A percentile compares a stretch with the other conserved stretches of the same genome.
These are phyloP conservation scores for Solanum neorickii DNA, from an alignment of 257 asterid species.

Conservation along the genomic window DNA sequence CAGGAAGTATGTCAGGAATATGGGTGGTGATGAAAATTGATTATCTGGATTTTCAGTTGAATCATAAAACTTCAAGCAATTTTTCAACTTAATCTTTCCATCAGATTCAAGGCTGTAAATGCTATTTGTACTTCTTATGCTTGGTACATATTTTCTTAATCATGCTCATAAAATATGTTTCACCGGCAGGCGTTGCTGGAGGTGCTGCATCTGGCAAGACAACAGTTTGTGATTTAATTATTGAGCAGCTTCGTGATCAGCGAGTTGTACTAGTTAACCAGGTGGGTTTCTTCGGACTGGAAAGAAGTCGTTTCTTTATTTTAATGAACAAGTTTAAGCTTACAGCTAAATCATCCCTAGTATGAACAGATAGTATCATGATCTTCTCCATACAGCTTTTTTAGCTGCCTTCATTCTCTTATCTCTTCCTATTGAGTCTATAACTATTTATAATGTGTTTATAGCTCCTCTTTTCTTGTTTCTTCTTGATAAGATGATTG, in stretches of 20 bases:
- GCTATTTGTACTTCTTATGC: background rate
- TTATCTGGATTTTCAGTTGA: background rate
- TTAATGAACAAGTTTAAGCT: background rate
- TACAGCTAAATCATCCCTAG: background rate
- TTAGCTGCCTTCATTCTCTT: background rate
- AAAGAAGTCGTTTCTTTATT: background rate
- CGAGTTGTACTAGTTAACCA: conserved; percentile 97
- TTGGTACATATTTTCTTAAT: background rate
- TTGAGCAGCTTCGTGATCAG: conserved; percentile 95
- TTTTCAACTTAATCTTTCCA: background rate
- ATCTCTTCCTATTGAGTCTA: background rate
- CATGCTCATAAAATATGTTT: background rate
- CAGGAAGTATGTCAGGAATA: background rate
- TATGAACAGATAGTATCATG: background rate
- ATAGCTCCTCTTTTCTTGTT: background rate
- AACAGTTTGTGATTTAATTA: conserved; percentile 95
- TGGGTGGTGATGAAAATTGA: background rate
- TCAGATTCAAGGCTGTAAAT: background rate
- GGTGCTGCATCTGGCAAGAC: conserved; percentile 99
- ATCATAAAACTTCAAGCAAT: background rate
- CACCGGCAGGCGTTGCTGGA: conserved; percentile 81
- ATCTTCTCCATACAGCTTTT: background rate
- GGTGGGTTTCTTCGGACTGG: conserved; percentile 23
- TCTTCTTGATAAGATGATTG: background rate
- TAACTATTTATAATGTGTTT: background rate